phyloP scores from a whole-genome alignment of 768 basidiomycete genomes.

The Mrakia frigida region DNA sequence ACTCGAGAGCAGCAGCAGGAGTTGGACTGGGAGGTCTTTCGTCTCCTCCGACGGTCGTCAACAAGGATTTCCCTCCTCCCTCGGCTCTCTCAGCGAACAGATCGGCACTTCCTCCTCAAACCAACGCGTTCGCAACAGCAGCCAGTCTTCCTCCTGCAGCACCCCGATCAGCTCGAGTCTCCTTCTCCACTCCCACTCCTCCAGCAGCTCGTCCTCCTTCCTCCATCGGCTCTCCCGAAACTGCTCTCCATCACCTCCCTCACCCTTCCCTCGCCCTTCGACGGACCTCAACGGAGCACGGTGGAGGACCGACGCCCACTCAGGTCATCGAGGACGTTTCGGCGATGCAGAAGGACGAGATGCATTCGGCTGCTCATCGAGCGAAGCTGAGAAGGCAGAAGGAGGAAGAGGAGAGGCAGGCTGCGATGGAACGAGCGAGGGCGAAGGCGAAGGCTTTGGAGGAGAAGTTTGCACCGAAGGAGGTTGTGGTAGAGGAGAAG shows the following conservation, averaged over 20 bases:
- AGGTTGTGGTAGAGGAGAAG: neutral
- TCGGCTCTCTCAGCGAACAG: neutral
- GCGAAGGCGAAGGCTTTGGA: constrained; percentile 31
- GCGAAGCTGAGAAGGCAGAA: constrained; percentile 24
- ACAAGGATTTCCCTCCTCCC: constrained; percentile 6
- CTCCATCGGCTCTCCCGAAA: neutral
- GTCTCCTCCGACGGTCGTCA: neutral
- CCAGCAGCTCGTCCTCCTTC: neutral
- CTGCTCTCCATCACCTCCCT: no score
- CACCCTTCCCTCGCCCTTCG: constrained; percentile 2
- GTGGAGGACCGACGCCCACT: neutral
- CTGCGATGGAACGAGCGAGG: constrained; percentile 23
- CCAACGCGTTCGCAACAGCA: constrained; percentile 1
- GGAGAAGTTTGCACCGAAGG: constrained; percentile 17
- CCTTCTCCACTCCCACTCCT: neutral
- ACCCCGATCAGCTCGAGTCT: neutral
- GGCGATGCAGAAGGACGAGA: constrained; percentile 31
- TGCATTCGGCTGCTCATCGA: constrained; percentile 29
- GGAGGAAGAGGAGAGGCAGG: constrained; percentile 29
- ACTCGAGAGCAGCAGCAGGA: neutral
- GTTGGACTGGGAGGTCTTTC: neutral
- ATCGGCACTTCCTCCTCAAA: neutral
- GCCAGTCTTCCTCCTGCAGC: neutral
- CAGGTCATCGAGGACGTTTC: constrained; percentile 10
- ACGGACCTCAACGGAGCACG: neutral